Evolutionary conservation across 441 rosid genomes (phyloP), one percentile per base, ranked within the genome.

Genomic region (Dalechampia spathulata): DNA sequence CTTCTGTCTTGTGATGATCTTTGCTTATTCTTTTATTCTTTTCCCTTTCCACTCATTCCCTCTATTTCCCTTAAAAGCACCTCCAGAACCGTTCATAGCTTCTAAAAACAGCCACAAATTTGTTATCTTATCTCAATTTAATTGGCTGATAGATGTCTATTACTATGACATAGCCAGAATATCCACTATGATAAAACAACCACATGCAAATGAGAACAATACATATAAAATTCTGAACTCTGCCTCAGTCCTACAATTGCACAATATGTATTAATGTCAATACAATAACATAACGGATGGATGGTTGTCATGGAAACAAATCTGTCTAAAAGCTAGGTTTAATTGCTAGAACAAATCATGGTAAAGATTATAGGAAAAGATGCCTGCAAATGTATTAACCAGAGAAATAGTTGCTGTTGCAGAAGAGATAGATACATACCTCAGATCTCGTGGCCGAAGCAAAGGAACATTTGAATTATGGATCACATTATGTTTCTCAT

Each of bases 401-500:
- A n/a, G 16, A 51, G 25, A 34, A 12, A 34, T 20, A 7, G 6
- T 10, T 20, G 42, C 49, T 10, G 20, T 6, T 10, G 8, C n/a
- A 17, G 51, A 36, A 27, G 15, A 25, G 2, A 37, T n/a, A 42
- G 49, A 62, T 40, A 39, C 25, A 48, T 75, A 89, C 95, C 92
- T 83, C 62, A 89, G 92, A 73, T 84, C 86, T 65, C 64, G 82
- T 60, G 86, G 86, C 55, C 95, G 84, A 68, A 89, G 45, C 76
- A 82, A 58, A 59, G 86, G 83, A 48, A 50, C 43, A 65, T 62
- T 77, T 32, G 67, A 67, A 50, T 63, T 61, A 65, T 61, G 77
- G 30, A 53, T 62, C 72, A 52, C 66, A 67, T 74, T 69, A 56
- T 72, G 73, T 32, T 75, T 78, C 49, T 64, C 72, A 58, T 61